A percentile compares a stretch with the other conserved stretches of the same genome.
Conservation (phyloP, 2,329 filamentous ascomycete species). For the Epichloe glyceriae region DNA sequence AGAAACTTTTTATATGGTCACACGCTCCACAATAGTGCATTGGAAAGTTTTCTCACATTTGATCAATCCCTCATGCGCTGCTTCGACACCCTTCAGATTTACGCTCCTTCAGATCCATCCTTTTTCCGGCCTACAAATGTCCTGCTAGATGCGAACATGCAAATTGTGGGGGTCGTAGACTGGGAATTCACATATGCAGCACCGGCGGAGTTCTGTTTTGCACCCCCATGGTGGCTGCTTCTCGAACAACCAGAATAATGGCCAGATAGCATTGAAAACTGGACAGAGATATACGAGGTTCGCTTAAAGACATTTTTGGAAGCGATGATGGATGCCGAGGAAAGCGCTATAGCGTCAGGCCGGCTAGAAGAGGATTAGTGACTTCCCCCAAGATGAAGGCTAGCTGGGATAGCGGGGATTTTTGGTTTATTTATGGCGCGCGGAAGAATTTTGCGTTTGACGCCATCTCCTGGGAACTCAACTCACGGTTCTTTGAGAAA, state of each 20-base stretch:
- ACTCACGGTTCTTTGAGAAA: slow-evolving; percentile 20
- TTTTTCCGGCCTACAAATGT: slow-evolving; percentile 21
- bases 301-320: slow-evolving; percentile 21
- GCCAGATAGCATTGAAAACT: slow-evolving; percentile 16
- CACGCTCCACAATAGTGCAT: no score
- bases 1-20: no score
- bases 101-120: no score
- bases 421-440: slow-evolving; percentile 21
- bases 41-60: no score
- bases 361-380: slow-evolving; percentile 1
- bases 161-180: slow-evolving; percentile 19
- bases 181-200: slow-evolving; percentile 14
- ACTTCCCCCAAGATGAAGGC: slow-evolving; percentile 22
- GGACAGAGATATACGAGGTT: slow-evolving; percentile 18
- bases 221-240: slow-evolving; percentile 28
- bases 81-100: no score
- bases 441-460: slow-evolving; percentile 27
- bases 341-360: slow-evolving; percentile 8
- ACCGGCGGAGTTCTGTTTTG: slow-evolving; percentile 19
- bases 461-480: slow-evolving; percentile 23
- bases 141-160: slow-evolving; percentile 15
- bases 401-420: slow-evolving; percentile 22
- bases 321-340: slow-evolving; percentile 18
- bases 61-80: no score
- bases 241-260: slow-evolving; percentile 20